phyloP scores from a whole-genome alignment of 2,329 filamentous ascomycete species.

The Cladosporium austrohemisphaericum region DNA sequence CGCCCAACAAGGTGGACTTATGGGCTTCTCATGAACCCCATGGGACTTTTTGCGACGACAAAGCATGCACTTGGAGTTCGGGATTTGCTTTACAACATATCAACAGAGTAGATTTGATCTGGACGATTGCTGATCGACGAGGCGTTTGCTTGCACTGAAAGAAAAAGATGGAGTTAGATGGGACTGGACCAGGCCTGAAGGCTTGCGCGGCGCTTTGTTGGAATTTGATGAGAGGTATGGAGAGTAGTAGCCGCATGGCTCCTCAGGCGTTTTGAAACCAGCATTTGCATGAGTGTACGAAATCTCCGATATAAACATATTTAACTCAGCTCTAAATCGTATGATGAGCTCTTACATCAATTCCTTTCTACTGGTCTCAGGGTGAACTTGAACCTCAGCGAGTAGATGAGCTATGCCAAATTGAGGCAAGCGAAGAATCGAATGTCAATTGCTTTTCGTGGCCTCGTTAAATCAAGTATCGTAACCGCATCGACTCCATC shows the following conservation, averaged over 20 bases:
- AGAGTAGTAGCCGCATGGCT: constrained; percentile 5
- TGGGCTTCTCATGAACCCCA: constrained; percentile 26
- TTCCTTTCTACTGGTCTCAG: too few relatives aligned
- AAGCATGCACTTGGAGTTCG: constrained; percentile 7
- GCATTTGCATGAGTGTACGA: constrained; percentile 8
- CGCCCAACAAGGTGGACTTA: constrained; percentile 59
- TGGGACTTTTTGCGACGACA: neutral
- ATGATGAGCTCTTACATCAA: too few relatives aligned
- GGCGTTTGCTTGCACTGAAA: neutral
- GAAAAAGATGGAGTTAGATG: too few relatives aligned
- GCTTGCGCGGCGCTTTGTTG: too few relatives aligned
- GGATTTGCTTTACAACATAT: neutral
- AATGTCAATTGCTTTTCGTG: neutral
- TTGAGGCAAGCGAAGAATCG: too few relatives aligned
- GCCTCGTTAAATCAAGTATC: neutral
- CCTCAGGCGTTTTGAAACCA: constrained; percentile 3
- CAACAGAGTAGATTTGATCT: too few relatives aligned
- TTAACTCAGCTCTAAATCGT: too few relatives aligned
- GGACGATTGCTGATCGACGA: neutral
- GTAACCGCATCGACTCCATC: neutral
- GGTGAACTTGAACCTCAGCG: too few relatives aligned
- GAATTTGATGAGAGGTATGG: neutral
- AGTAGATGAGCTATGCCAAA: too few relatives aligned
- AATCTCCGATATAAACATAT: neutral
- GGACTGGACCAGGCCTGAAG: neutral